A percentile compares a stretch with the other conserved stretches of the same genome.
Evolutionary conservation across 2,329 filamentous ascomycete genomes (phyloP).

Genomic region (Tolypocladium guangdongense): DNA sequence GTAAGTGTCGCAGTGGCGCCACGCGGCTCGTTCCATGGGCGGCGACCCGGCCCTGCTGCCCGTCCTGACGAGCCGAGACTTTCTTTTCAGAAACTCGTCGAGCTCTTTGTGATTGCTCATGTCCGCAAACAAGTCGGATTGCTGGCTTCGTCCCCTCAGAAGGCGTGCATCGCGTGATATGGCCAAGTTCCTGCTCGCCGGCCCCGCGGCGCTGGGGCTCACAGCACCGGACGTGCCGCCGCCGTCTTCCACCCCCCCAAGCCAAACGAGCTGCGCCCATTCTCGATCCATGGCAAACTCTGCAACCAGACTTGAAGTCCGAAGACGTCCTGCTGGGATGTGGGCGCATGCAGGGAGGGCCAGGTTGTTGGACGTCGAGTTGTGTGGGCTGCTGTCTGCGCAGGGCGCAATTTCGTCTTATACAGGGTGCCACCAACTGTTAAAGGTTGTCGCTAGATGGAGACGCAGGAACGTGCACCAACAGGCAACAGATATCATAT

Average conservation of each 20-base stretch:
- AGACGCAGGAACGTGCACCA: background rate
- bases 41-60: background rate
- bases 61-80: background rate
- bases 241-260: background rate
- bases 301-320: background rate
- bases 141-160: background rate
- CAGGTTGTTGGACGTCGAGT: background rate
- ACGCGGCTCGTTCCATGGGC: background rate
- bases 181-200: background rate
- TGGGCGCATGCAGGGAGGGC: background rate
- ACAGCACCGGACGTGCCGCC: background rate
- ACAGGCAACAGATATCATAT: background rate
- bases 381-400: background rate
- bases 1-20: background rate
- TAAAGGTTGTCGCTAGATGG: background rate
- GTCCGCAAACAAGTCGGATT: constrained; percentile 7
- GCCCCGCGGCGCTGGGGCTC: background rate
- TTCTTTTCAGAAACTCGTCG: constrained; percentile 3
- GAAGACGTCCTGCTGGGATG: background rate
- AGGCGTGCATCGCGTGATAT: background rate
- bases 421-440: background rate
- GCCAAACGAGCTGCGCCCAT: background rate
- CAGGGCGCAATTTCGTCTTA: background rate
- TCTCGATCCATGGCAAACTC: background rate
- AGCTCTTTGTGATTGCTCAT: constrained; percentile 7